Evolutionary conservation across 73 alveolate genomes (phyloP).

Genomic region (Tetrahymena borealis): DNA sequence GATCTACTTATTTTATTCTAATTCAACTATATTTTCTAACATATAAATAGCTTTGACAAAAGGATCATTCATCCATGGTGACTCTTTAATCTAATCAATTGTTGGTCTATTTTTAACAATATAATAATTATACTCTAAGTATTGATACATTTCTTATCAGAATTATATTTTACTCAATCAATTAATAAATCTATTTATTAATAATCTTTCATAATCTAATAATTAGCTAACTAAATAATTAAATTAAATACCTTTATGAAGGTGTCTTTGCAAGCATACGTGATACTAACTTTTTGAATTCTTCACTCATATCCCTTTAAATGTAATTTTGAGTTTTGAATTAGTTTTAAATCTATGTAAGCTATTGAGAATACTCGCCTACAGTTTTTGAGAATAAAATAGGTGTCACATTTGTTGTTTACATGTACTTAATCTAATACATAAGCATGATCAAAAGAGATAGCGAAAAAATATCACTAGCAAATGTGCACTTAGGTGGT

Average conservation of each 20-base stretch:
- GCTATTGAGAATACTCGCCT: neutral
- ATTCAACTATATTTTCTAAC: neutral
- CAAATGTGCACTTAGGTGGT: neutral
- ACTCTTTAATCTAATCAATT: neutral
- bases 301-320: neutral
- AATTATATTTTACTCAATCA: too few relatives aligned
- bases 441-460: neutral
- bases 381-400: neutral
- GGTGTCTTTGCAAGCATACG: neutral
- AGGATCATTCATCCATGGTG: neutral
- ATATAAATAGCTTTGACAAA: neutral
- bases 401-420: neutral
- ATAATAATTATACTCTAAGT: neutral
- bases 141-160: neutral
- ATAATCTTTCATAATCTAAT: neutral
- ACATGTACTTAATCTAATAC: neutral
- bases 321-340: neutral
- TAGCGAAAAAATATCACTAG: neutral
- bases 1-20: neutral
- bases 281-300: neutral
- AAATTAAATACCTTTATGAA: neutral
- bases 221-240: neutral
- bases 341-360: neutral
- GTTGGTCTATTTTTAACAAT: neutral
- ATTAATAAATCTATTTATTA: neutral